These are phyloP conservation scores for Coelastrella sp. DNA, from an alignment of 139 green algal genomes.

Conservation along the genomic window DNA sequence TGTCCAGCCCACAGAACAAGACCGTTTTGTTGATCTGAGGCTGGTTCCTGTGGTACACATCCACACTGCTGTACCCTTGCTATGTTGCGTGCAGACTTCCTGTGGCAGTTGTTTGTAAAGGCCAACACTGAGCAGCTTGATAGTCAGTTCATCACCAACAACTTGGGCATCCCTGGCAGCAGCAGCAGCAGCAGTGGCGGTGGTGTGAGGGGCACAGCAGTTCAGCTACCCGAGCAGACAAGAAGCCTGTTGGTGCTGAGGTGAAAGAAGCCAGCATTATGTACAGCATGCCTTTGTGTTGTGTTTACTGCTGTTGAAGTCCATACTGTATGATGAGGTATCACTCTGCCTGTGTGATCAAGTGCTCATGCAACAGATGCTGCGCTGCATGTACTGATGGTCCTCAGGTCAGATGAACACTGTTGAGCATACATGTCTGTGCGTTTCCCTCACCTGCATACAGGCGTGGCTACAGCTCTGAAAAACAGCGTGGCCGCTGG, in stretches of 20 bases:
- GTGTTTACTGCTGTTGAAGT: neutral
- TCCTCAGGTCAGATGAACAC: neutral
- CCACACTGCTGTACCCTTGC: neutral
- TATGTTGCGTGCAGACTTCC: neutral
- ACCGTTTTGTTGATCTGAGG: neutral
- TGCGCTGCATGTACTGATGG: neutral
- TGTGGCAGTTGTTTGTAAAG: conserved; percentile 30
- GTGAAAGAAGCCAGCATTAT: neutral
- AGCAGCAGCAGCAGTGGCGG: neutral
- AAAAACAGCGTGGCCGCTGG: conserved; percentile 46
- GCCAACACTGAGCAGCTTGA: conserved; percentile 29
- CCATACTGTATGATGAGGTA: too few species aligned
- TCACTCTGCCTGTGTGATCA: too few species aligned
- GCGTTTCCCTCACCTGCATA: neutral
- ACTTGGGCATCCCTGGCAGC: neutral
- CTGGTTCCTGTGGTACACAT: neutral
- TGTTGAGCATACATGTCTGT: neutral
- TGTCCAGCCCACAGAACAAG: too few species aligned
- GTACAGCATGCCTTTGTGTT: neutral
- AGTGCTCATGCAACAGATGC: neutral
- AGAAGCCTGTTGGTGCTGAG: conserved; percentile 20
- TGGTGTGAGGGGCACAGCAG: neutral
- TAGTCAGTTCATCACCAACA: neutral
- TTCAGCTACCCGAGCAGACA: neutral
- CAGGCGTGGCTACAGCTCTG: conserved; percentile 54